phyloP scores from a whole-genome alignment of 345 rosid genomes.

The Brassica juncea region DNA sequence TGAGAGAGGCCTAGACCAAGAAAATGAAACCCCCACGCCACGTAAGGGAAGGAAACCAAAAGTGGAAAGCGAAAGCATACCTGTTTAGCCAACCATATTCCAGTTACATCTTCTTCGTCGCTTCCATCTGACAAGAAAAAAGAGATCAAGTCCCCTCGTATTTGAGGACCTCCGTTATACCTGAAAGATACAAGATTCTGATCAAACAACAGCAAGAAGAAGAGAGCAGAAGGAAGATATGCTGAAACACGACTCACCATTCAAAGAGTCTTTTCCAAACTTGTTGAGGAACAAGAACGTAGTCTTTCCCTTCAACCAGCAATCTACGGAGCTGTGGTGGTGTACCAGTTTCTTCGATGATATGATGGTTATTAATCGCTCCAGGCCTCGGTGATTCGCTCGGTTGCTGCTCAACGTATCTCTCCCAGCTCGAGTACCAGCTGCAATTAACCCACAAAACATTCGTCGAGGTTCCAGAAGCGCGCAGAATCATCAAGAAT shows the following conservation, averaged over 20 bases:
- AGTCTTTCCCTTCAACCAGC: constrained; percentile 69
- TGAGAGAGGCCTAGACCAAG: constrained; percentile 51
- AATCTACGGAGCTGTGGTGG: constrained; percentile 49
- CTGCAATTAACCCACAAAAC: constrained; percentile 41
- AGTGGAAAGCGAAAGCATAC: constrained; percentile 40
- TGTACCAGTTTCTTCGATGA: constrained; percentile 47
- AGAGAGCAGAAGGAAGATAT: neutral
- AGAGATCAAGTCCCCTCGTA: constrained; percentile 82
- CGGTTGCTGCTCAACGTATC: constrained; percentile 58
- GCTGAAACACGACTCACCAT: constrained; percentile 50
- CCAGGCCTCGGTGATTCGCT: constrained; percentile 55
- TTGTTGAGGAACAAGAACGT: constrained; percentile 71
- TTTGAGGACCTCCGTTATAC: constrained; percentile 85
- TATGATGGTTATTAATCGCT: constrained; percentile 74
- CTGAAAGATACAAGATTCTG: constrained; percentile 30
- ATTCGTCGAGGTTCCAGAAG: too few species aligned
- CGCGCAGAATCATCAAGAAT: too few species aligned
- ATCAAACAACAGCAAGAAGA: too few species aligned
- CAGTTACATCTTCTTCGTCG: constrained; percentile 49
- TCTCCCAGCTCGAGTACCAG: constrained; percentile 84
- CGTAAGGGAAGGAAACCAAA: constrained; percentile 7
- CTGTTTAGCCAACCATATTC: constrained; percentile 71
- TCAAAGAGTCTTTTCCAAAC: constrained; percentile 83
- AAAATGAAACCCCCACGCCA: constrained; percentile 31
- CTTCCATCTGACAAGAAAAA: constrained; percentile 72